A percentile compares a stretch with the other conserved stretches of the same genome.
These are phyloP conservation scores for Coemansia sp. DNA, from an alignment of 192 early-diverging fungal species.

Conservation along the genomic window DNA sequence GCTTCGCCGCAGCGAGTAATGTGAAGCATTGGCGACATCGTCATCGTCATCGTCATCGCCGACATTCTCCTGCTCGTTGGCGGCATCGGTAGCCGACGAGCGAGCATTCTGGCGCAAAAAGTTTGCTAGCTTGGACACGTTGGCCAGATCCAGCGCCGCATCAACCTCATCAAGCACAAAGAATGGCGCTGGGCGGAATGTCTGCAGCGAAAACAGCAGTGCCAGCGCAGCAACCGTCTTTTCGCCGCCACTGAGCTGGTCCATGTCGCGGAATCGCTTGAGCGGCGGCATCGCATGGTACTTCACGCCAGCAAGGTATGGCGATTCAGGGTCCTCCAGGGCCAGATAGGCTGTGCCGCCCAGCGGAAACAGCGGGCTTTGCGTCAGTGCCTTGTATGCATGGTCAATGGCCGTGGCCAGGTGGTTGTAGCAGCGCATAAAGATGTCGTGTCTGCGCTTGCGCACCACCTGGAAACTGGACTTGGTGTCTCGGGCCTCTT, in stretches of 20 bases:
- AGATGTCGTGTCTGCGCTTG: slow-evolving; percentile 63
- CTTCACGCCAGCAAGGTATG: slow-evolving; percentile 89
- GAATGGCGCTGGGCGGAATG: slow-evolving; percentile 94
- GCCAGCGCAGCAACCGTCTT: slow-evolving; percentile 98
- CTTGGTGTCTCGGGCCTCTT: slow-evolving; percentile 77
- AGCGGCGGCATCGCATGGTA: slow-evolving; percentile 99
- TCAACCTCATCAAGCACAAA: slow-evolving; percentile 99
- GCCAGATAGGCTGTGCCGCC: slow-evolving; percentile 95
- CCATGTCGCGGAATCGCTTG: slow-evolving; percentile 99
- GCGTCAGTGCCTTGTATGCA: slow-evolving; percentile 95
- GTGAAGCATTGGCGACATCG: slow-evolving; percentile 16
- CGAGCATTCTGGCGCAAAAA: slow-evolving; percentile 78
- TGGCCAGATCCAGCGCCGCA: slow-evolving; percentile 95
- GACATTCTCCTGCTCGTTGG: slow-evolving; percentile 3
- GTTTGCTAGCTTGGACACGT: slow-evolving; percentile 87
- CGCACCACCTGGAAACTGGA: slow-evolving; percentile 78
- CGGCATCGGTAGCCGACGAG: slow-evolving; percentile 6
- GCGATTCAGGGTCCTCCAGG: slow-evolving; percentile 92
- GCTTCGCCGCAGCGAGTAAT: slow-evolving; percentile 38
- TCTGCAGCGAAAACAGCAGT: slow-evolving; percentile 94
- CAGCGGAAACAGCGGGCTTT: slow-evolving; percentile 76
- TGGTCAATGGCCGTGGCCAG: slow-evolving; percentile 89
- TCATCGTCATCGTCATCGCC: slow-evolving; percentile 12
- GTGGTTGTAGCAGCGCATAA: slow-evolving; percentile 83
- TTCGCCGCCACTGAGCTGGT: slow-evolving; percentile 96